Evolutionary conservation across 805 yeast genomes (phyloP).

Genomic region (Starmerella tilneyi): DNA sequence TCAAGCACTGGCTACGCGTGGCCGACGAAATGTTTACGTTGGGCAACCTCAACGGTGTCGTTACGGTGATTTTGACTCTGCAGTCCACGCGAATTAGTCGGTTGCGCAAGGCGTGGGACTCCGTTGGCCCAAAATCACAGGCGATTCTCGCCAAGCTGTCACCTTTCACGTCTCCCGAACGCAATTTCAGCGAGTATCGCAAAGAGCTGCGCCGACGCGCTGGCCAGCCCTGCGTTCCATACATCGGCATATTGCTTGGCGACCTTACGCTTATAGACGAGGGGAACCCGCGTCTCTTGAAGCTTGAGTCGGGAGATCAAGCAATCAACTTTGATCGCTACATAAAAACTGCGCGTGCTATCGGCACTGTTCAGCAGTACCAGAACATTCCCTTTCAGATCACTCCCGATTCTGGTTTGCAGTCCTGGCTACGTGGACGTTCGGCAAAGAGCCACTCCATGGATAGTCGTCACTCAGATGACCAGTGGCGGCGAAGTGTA

Average conservation of each 20-base stretch:
- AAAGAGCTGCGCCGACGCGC: slow-evolving; percentile 24
- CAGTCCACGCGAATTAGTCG: slow-evolving; percentile 32
- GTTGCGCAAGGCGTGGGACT: slow-evolving; percentile 31
- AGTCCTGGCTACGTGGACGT: slow-evolving; percentile 30
- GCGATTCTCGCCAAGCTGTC: slow-evolving; percentile 25
- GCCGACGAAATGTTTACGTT: slow-evolving; percentile 30
- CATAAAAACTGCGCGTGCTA: slow-evolving; percentile 27
- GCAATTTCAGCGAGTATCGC: slow-evolving; percentile 31
- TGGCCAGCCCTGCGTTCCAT: slow-evolving; percentile 31
- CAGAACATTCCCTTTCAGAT: slow-evolving; percentile 24
- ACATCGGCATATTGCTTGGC: slow-evolving; percentile 31
- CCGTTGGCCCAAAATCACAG: slow-evolving; percentile 26
- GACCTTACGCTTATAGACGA: slow-evolving; percentile 33
- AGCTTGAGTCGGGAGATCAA: slow-evolving; percentile 11
- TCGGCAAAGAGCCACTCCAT: slow-evolving; percentile 29
- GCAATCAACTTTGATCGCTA: slow-evolving; percentile 33
- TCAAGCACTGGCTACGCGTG: slow-evolving; percentile 33
- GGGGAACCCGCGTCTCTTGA: slow-evolving; percentile 29
- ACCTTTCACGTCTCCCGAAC: slow-evolving; percentile 30
- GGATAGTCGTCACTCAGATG: slow-evolving; percentile 27
- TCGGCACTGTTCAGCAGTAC: slow-evolving; percentile 30
- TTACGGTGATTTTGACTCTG: slow-evolving; percentile 30
- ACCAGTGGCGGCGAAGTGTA: slow-evolving; percentile 32
- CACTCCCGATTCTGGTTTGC: slow-evolving; percentile 23
- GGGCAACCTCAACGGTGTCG: slow-evolving; percentile 30